Base-by-base conservation (phyloP, 2,329 filamentous ascomycete genomes). In the Trichophyton verrucosum region DNA sequence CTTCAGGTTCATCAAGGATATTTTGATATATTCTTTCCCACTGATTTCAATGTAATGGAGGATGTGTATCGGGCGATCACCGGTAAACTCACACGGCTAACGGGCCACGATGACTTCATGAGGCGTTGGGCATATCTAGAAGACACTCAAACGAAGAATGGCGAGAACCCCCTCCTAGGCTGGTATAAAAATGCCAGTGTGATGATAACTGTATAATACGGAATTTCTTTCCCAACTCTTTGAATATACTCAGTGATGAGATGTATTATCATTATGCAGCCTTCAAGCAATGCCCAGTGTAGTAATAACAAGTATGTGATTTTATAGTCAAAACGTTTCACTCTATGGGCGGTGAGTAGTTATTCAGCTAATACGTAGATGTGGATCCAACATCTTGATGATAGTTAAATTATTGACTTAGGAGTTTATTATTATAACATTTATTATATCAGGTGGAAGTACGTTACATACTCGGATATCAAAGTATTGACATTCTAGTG, bases 11-110 rank as follows among this genome's bases (percentile, higher is more conserved):
- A 97, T 73, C 95, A 99, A 77, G 95, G 94, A 53, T 97, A 96
- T 75, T 99, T 99, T 71, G 95, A 99, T 72, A 96, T 99, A 68
- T 86, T 99, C 71, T 99, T 99, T 77, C 94, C 94, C 0, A 99
- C 94, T 9, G 88, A 99, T 74, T 99, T 99, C 72, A 81, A 83
- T 64, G 86, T 95, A 66, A 87, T 94, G 75, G 91, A 97, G 74
- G 86, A 90, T 68, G 85, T 97, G 67, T 99, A 99, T 76, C 86
- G 89, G 61, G 90, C 90, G 63, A 85, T 97, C 68, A 99, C 94
- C 0, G 92, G 92, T 36, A 94, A 95, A 72, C 79, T 97, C 68
- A 96, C 91, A 1, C 83, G 87, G 58, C 89, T 95, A 58, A 82
- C 86, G 72, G 85, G 86, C 42, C 94, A 99, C 69, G 90, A 92